Conservation (phyloP, 306 rosid species). For the Mimosa pudica region DNA sequence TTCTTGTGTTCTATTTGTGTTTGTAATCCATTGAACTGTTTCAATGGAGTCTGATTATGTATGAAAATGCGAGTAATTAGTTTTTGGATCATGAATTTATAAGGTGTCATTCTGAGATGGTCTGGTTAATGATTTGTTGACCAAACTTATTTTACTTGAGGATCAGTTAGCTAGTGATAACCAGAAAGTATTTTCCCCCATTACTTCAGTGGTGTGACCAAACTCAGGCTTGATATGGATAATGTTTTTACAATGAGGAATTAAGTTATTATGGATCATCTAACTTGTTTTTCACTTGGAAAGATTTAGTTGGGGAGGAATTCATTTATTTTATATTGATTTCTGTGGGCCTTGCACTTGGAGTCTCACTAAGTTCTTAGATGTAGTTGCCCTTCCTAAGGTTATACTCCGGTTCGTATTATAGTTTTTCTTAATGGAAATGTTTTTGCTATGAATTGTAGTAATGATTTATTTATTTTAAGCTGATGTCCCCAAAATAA, state of each 20-base stretch:
- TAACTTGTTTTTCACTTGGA: too few species aligned
- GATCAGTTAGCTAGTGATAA: too few species aligned
- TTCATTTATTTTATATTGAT: too few species aligned
- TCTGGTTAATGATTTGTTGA: neutral
- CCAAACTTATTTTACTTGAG: neutral
- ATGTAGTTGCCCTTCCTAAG: too few species aligned
- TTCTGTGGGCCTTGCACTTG: too few species aligned
- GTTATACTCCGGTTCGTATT: too few species aligned
- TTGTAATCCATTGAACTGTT: neutral
- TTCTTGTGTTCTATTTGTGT: neutral
- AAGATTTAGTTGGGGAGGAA: too few species aligned
- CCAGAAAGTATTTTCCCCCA: neutral
- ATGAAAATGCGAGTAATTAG: neutral
- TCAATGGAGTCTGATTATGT: neutral
- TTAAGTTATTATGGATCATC: too few species aligned
- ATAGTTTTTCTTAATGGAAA: neutral
- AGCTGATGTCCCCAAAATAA: neutral
- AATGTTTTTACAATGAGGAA: too few species aligned
- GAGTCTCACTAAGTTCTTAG: too few species aligned
- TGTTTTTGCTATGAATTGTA: slow-evolving; percentile 7
- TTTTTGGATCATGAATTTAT: neutral
- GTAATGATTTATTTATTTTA: neutral
- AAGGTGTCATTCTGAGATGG: neutral
- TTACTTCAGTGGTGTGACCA: neutral
- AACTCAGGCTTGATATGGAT: neutral